phyloP scores from a whole-genome alignment of 345 rosid species.

The Cardamine chenopodiifolia region DNA sequence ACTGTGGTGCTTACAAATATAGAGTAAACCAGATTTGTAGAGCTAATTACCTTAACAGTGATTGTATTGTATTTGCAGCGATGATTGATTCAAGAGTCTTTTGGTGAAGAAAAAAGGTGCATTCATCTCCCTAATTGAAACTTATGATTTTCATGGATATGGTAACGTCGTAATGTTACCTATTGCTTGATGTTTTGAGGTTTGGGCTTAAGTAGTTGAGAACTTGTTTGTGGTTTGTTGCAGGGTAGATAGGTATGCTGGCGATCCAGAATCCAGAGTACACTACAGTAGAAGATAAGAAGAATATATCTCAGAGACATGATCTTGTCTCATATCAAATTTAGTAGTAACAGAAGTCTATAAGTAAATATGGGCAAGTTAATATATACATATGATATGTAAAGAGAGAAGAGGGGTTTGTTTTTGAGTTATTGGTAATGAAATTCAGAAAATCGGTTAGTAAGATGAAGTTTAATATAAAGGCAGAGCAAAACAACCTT shows the following conservation, averaged over 20 bases:
- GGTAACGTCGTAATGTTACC: not conserved
- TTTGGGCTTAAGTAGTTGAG: constrained; percentile 19
- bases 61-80: not conserved
- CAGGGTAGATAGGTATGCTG: constrained; percentile 46
- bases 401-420: constrained; percentile 1
- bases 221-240: constrained; percentile 43
- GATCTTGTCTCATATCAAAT: constrained; percentile 41
- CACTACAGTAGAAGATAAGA: constrained; percentile 31
- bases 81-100: constrained; percentile 7
- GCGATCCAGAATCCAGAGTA: constrained; percentile 20
- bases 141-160: constrained; percentile 7
- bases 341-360: constrained; percentile 16
- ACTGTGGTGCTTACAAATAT: not conserved
- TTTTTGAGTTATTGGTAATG: constrained; percentile 25
- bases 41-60: constrained; percentile 4
- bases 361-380: constrained; percentile 35
- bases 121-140: not conserved
- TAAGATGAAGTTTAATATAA: constrained; percentile 5
- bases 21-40: constrained; percentile 10
- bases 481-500: not conserved
- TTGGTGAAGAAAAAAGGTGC: constrained; percentile 27
- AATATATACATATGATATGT: constrained; percentile 1
- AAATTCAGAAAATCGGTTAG: constrained; percentile 25
- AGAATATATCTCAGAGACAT: constrained; percentile 32
- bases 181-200: not conserved